Evolutionary conservation across 352 stramenopile species (phyloP), one percentile per base, ranked within the genome.

Genomic region (Blastocystis sp.): DNA sequence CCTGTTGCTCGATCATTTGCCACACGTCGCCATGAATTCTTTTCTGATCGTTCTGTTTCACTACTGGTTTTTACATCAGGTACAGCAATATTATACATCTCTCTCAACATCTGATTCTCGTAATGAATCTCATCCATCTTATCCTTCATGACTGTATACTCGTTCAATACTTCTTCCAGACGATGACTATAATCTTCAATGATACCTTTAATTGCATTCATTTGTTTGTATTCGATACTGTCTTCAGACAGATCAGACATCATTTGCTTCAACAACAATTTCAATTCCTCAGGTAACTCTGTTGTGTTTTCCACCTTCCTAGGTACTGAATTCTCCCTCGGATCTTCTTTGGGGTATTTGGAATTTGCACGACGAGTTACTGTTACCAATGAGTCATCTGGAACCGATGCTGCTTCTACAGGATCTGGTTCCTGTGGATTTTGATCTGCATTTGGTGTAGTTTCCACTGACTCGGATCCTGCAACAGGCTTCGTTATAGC

Each of bases 31-130:
- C 49, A 83, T 1, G 21, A 46, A 6, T 21, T 32, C 12, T 43
- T 37, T 7, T 74, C 42, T 43, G 35, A 1, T 43, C 49, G 43
- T 14, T 32, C 21, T 21, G 42, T 42, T 27, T 59, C 16, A 12
- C 6, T 1, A 11, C 19, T 19, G 0, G 5, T 35, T 21, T 58
- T 51, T 19, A 9, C 7, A 1, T 39, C 42, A 1, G 71, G 21
- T 21, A 83, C 32, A 21, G 42, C 35, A 12, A 63, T 52, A 29
- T 66, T 83, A 16, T 49, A 63, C 71, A 83, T 83, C 46, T 83
- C 49, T 11, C 71, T 29, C 46, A 83, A 42, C 43, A 67, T 65
- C 27, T 83, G 71, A 56, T 83, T 83, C 21, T 83, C 71, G 49
- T 83, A 83, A 35, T 83, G 71, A n/a, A 83, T 83, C 7, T 51